Evolutionary conservation across 495 filamentous ascomycete species (phyloP).

Genomic region (Trichocladium antarcticum): DNA sequence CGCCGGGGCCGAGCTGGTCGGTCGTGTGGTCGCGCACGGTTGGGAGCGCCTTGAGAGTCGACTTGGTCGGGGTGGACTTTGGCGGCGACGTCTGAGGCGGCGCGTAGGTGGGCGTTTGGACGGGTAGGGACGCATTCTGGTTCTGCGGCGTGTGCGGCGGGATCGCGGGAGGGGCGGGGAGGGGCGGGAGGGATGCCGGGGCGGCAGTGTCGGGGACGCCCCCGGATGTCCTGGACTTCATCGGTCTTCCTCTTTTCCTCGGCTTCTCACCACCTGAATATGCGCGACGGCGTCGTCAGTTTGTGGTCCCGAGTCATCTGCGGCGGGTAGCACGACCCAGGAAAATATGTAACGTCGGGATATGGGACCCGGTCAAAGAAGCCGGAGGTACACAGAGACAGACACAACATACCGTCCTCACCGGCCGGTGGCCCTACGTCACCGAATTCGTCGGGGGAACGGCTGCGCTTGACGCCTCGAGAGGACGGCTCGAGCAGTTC

Average conservation of each 20-base stretch:
- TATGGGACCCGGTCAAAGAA: conserved; percentile 3
- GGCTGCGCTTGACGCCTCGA: conserved; percentile 85
- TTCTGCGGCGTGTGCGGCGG: conserved; percentile 70
- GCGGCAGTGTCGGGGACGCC: conserved; percentile 38
- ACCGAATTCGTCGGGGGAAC: conserved; percentile 70
- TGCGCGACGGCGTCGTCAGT: conserved; percentile 30
- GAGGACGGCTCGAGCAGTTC: conserved; percentile 35
- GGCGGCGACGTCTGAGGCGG: conserved; percentile 66
- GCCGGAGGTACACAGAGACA: conserved; percentile 31
- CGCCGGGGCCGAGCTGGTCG: conserved; percentile 80
- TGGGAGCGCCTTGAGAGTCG: conserved; percentile 84
- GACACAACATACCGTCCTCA: conserved; percentile 67
- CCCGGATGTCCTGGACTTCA: conserved; percentile 47
- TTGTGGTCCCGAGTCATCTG: conserved; percentile 19
- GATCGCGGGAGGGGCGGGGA: conserved; percentile 31
- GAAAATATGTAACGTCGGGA: conserved; percentile 22
- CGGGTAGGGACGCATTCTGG: conserved; percentile 54
- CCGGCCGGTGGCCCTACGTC: conserved; percentile 48
- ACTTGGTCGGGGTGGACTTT: conserved; percentile 80
- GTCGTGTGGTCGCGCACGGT: conserved; percentile 97
- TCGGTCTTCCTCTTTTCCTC: conserved; percentile 78
- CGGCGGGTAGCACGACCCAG: conserved; percentile 29
- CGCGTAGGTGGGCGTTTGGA: conserved; percentile 41
- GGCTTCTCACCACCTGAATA: conserved; percentile 49
- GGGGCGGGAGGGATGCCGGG: conserved; percentile 43